A percentile compares a stretch with the other conserved stretches of the same genome.
phyloP scores from a whole-genome alignment of 768 basidiomycete species.

The Lactarius hengduanensis region DNA sequence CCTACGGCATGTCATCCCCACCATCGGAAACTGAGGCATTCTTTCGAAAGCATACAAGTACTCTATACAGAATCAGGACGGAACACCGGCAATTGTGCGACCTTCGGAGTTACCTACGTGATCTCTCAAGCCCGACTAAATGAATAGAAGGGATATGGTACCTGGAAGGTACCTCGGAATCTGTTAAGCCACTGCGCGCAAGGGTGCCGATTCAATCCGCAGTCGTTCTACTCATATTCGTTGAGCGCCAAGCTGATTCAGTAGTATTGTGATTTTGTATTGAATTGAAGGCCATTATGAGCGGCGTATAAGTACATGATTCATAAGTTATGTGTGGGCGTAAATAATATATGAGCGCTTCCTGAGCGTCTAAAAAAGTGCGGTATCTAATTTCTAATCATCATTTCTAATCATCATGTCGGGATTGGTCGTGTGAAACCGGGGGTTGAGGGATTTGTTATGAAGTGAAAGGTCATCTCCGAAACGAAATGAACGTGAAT shows the following conservation, averaged over 20 bases:
- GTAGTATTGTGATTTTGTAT: background rate
- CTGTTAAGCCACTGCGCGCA: background rate
- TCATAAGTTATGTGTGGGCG: background rate
- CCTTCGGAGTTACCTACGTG: background rate
- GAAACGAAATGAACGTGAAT: constrained; percentile 3
- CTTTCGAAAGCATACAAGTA: no score
- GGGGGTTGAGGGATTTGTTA: background rate
- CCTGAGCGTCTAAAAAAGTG: constrained; percentile 6
- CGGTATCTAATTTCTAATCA: background rate
- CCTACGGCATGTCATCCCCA: constrained; percentile 26
- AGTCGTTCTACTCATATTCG: background rate
- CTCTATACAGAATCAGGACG: background rate
- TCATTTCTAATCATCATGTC: no score
- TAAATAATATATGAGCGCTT: background rate
- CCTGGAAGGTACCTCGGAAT: background rate
- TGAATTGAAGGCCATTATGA: background rate
- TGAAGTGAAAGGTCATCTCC: background rate
- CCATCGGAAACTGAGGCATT: constrained; percentile 19
- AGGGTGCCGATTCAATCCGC: background rate
- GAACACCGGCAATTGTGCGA: background rate
- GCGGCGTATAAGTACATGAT: background rate
- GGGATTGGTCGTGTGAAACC: background rate
- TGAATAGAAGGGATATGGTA: background rate
- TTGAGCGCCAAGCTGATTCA: background rate
- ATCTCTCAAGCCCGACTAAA: background rate